These are phyloP conservation scores for Aspergillus fumigatus DNA, from an alignment of 2,329 filamentous ascomycete species.

Conservation along the genomic window DNA sequence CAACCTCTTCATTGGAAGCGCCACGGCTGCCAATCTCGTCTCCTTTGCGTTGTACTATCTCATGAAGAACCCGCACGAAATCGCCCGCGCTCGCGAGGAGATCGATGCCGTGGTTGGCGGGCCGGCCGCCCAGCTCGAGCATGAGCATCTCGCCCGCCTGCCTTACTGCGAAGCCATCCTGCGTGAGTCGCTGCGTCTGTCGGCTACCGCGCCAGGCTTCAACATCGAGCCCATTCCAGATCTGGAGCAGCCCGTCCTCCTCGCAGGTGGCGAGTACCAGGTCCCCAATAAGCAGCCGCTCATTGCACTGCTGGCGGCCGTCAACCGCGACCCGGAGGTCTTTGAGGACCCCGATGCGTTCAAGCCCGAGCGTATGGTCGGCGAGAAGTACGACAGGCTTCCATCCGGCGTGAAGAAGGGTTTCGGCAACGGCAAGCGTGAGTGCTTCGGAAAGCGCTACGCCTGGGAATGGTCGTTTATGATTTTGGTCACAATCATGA, in stretches of 20 bases:
- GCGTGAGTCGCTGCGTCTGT: slow-evolving; percentile 61
- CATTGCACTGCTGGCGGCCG: slow-evolving; percentile 49
- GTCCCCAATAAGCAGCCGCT: slow-evolving; percentile 53
- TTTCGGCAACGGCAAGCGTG: slow-evolving; percentile 68
- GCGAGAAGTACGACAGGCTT: slow-evolving; percentile 62
- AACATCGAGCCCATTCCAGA: slow-evolving; percentile 49
- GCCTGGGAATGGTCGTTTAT: slow-evolving; percentile 69
- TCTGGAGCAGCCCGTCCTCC: slow-evolving; percentile 42
- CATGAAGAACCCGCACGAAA: slow-evolving; percentile 57
- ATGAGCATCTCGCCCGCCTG: slow-evolving; percentile 59
- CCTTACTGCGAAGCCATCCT: slow-evolving; percentile 64
- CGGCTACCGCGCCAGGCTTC: slow-evolving; percentile 57
- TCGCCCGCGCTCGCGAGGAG: slow-evolving; percentile 61
- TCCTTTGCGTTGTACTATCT: slow-evolving; percentile 64
- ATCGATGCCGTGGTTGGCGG: slow-evolving; percentile 49
- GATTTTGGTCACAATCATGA: slow-evolving; percentile 58
- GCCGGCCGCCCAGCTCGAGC: slow-evolving; percentile 17
- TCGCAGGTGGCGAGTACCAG: slow-evolving; percentile 58
- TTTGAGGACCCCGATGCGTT: slow-evolving; percentile 63
- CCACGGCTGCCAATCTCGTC: slow-evolving; percentile 65
- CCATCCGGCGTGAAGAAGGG: slow-evolving; percentile 63
- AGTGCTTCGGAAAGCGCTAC: slow-evolving; percentile 67
- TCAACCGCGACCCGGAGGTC: slow-evolving; percentile 61
- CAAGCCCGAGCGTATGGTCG: slow-evolving; percentile 67
- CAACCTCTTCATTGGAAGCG: slow-evolving; percentile 61